A percentile compares a stretch with the other conserved stretches of the same genome.
Conservation (phyloP, 768 basidiomycete genomes). For the Leucosporidium yakuticum region DNA sequence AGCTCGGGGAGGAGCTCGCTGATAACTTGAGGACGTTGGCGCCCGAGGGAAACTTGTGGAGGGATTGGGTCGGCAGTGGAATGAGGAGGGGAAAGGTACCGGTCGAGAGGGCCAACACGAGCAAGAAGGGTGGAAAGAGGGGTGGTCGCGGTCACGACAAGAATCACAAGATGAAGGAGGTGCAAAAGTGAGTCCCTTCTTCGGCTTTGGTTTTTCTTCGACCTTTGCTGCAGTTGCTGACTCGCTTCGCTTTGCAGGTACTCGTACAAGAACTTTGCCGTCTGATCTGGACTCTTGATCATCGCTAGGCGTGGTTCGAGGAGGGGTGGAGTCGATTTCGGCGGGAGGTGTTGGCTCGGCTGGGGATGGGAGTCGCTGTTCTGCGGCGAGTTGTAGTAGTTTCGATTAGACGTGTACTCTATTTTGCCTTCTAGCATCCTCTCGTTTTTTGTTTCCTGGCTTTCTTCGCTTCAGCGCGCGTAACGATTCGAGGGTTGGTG, state of each 20-base stretch:
- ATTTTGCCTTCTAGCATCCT: too few relatives aligned
- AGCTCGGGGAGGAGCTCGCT: constrained; percentile 37
- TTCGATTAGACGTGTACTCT: too few relatives aligned
- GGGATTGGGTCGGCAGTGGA: constrained; percentile 36
- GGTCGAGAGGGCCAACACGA: constrained; percentile 31
- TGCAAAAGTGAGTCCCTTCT: constrained; percentile 20
- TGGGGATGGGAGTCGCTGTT: too few relatives aligned
- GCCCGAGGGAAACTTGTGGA: constrained; percentile 39
- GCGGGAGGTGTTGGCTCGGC: too few relatives aligned
- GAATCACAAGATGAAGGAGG: constrained; percentile 20
- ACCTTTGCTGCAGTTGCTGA: neutral
- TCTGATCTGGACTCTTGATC: too few relatives aligned
- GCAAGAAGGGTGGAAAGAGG: constrained; percentile 33
- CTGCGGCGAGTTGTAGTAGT: too few relatives aligned
- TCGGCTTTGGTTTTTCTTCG: neutral
- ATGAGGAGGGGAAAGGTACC: constrained; percentile 34
- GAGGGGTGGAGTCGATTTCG: too few relatives aligned
- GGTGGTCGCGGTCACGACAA: constrained; percentile 33
- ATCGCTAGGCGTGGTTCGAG: too few relatives aligned
- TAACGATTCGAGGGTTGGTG: too few relatives aligned
- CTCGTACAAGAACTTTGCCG: constrained; percentile 23
- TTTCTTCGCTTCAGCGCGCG: too few relatives aligned
- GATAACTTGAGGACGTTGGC: constrained; percentile 36
- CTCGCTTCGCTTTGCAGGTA: constrained; percentile 8
- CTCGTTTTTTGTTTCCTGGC: too few relatives aligned